Evolutionary conservation across 2,329 filamentous ascomycete species (phyloP).

Genomic region (Tolypocladium nubicola): DNA sequence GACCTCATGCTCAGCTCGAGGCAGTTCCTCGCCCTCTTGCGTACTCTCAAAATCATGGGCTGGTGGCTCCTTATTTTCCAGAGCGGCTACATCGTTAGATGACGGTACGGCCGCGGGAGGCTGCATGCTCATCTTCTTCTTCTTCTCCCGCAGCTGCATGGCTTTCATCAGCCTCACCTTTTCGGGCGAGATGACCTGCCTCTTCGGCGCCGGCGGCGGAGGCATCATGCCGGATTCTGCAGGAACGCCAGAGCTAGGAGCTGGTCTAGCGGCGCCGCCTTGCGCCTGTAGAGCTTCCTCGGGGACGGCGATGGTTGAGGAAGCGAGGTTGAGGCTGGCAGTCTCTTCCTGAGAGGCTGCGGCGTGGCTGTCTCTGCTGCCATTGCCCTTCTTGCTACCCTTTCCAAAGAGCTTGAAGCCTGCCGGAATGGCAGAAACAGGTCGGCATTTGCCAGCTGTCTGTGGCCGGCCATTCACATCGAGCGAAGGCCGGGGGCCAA

Average conservation of each 20-base stretch:
- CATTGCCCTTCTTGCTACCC: slow-evolving; percentile 37
- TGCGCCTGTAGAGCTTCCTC: slow-evolving; percentile 16
- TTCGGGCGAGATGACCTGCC: slow-evolving; percentile 64
- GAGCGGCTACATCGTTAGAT: slow-evolving; percentile 5
- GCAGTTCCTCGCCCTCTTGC: slow-evolving; percentile 13
- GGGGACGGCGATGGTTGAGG: slow-evolving; percentile 24
- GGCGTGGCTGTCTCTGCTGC: slow-evolving; percentile 12
- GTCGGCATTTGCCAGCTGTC: slow-evolving; percentile 52
- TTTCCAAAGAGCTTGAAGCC: slow-evolving; percentile 64
- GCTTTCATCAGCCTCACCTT: slow-evolving; percentile 92
- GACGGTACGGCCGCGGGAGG: not conserved
- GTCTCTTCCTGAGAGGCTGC: slow-evolving; percentile 22
- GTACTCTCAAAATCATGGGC: slow-evolving; percentile 10
- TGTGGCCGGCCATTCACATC: slow-evolving; percentile 52
- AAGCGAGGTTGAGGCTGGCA: slow-evolving; percentile 24
- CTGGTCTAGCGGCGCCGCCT: slow-evolving; percentile 21
- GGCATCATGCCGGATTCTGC: slow-evolving; percentile 27
- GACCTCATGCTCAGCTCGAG: slow-evolving; percentile 11
- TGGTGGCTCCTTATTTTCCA: slow-evolving; percentile 2
- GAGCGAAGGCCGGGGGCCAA: slow-evolving; percentile 73
- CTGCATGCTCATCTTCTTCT: slow-evolving; percentile 32
- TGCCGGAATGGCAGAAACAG: slow-evolving; percentile 68
- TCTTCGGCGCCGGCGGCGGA: slow-evolving; percentile 27
- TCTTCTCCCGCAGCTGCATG: slow-evolving; percentile 78
- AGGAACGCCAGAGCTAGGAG: slow-evolving; percentile 34